Evolutionary conservation across 108 stramenopile genomes (phyloP).

Genomic region (Stephanodiscus minutulus): DNA sequence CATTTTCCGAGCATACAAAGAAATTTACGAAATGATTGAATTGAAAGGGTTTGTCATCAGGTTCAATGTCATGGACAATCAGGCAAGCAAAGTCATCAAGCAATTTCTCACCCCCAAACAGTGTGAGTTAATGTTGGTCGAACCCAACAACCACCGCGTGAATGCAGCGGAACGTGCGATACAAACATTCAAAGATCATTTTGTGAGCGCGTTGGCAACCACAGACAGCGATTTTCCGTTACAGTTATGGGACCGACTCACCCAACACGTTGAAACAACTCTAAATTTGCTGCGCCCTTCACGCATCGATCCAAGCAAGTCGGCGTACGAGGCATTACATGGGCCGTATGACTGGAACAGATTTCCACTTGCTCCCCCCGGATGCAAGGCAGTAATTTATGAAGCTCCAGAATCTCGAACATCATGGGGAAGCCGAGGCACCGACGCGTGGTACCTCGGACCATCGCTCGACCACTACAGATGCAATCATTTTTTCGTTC

Average conservation of each 20-base stretch:
- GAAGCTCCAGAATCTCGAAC: neutral
- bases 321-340: slow-evolving; percentile 16
- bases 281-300: neutral
- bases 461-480: slow-evolving; percentile 28
- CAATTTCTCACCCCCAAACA: too few relatives aligned
- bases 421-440: slow-evolving; percentile 17
- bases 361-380: neutral
- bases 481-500: slow-evolving; percentile 18
- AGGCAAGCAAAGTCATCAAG: too few relatives aligned
- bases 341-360: slow-evolving; percentile 11
- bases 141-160: neutral
- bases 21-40: too few relatives aligned
- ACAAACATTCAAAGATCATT: slow-evolving; percentile 31
- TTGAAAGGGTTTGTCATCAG: too few relatives aligned
- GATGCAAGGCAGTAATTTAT: neutral
- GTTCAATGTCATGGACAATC: too few relatives aligned
- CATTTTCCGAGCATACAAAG: too few relatives aligned
- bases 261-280: neutral
- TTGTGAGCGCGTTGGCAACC: slow-evolving; percentile 20
- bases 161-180: neutral
- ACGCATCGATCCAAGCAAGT: neutral
- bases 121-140: too few relatives aligned
- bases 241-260: slow-evolving; percentile 16
- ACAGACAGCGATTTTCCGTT: slow-evolving; percentile 20
- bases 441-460: slow-evolving; percentile 26